phyloP scores from a whole-genome alignment of 257 asterid genomes.

The Asclepias syriaca region DNA sequence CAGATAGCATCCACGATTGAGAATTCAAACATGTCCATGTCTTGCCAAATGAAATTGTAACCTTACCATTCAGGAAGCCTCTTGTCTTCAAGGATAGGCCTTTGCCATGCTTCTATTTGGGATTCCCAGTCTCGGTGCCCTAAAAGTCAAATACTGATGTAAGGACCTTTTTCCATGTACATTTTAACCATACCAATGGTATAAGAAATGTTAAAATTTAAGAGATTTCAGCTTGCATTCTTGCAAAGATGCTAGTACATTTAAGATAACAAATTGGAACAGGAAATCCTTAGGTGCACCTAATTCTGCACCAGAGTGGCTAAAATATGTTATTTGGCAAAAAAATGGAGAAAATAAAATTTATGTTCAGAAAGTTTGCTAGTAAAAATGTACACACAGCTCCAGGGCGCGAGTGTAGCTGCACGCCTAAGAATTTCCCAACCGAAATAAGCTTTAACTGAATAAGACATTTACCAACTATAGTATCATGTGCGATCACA shows the following conservation, averaged over 20 bases:
- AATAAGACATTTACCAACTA: slow-evolving; percentile 46
- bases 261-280: background rate
- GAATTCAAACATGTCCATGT: slow-evolving; percentile 12
- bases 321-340: no score
- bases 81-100: slow-evolving; percentile 82
- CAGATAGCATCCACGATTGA: slow-evolving; percentile 19
- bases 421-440: no score
- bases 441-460: background rate
- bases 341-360: no score
- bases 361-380: no score
- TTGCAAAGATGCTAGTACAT: background rate
- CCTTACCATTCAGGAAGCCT: slow-evolving; percentile 88
- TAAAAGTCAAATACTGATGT: slow-evolving; percentile 21
- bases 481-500: slow-evolving; percentile 74
- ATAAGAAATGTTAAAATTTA: background rate
- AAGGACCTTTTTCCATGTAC: background rate
- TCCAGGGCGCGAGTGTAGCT: no score
- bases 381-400: no score
- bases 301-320: no score
- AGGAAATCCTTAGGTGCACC: no score
- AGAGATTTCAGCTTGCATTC: background rate
- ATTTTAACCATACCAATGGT: slow-evolving; percentile 7
- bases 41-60: slow-evolving; percentile 18
- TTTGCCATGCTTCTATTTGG: slow-evolving; percentile 90
- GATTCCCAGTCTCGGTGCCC: slow-evolving; percentile 81